Conservation (phyloP, 2,329 filamentous ascomycete genomes). For the Fonsecaea pedrosoi region DNA sequence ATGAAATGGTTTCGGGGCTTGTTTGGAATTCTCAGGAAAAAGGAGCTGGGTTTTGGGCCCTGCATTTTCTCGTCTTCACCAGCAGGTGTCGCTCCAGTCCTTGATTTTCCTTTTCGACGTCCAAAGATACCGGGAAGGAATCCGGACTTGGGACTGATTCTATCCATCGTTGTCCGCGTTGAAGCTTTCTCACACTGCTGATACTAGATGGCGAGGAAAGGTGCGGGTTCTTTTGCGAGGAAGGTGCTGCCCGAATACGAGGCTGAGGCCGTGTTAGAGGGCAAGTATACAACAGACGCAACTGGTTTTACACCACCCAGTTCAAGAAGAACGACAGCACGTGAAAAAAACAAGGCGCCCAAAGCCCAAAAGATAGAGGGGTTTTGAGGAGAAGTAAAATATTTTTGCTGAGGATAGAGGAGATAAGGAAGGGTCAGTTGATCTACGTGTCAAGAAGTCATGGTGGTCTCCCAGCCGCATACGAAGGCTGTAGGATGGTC, state of each 20-base stretch:
- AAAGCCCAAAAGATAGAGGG: background rate
- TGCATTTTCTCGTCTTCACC: constrained; percentile 34
- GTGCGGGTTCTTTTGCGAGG: background rate
- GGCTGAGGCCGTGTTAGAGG: background rate
- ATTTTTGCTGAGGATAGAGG: background rate
- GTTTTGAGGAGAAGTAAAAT: background rate
- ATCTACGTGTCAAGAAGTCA: constrained; percentile 19
- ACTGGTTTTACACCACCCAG: background rate
- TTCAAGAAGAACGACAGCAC: background rate
- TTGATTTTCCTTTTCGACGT: constrained; percentile 24
- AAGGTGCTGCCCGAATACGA: constrained; percentile 25
- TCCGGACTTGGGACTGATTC: constrained; percentile 31
- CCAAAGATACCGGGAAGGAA: constrained; percentile 38
- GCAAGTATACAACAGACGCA: background rate
- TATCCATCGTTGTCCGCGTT: constrained; percentile 33
- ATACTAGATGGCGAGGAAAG: background rate
- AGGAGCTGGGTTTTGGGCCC: constrained; percentile 26
- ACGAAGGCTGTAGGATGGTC: background rate
- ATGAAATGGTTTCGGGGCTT: constrained; percentile 53
- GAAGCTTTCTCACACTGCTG: constrained; percentile 1
- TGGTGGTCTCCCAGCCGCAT: constrained; percentile 10
- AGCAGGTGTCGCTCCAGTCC: constrained; percentile 24
- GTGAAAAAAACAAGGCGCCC: background rate
- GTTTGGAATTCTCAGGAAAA: constrained; percentile 42
- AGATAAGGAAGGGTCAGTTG: constrained; percentile 25